Evolutionary conservation across 2,329 filamentous ascomycete species (phyloP).

Genomic region (Aspergillus calidoustus): DNA sequence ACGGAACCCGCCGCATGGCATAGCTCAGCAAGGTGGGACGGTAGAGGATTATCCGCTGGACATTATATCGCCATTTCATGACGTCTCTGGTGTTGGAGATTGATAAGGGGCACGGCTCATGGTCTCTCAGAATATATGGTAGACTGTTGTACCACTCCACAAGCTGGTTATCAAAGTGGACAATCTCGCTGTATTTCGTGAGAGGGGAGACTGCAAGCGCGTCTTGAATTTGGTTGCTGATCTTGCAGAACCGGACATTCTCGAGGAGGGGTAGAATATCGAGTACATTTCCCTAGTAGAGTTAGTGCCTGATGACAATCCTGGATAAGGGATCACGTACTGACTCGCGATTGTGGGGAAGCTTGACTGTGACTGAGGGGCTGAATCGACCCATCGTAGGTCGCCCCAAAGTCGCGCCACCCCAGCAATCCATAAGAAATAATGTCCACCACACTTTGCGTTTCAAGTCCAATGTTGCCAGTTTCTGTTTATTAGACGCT

Average conservation of each 20-base stretch:
- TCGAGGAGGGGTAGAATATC: conserved; percentile 73
- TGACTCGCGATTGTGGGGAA: conserved; percentile 58
- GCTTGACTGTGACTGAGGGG: conserved; percentile 68
- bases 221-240: conserved; percentile 78
- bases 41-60: conserved; percentile 76
- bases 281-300: conserved; percentile 59
- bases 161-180: conserved; percentile 69
- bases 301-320: conserved; percentile 32
- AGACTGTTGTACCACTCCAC: conserved; percentile 74
- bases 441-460: conserved; percentile 76
- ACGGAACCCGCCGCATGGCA: conserved; percentile 58
- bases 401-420: conserved; percentile 70
- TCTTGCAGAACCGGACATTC: conserved; percentile 79
- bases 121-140: conserved; percentile 67
- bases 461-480: conserved; percentile 63
- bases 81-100: conserved; percentile 72
- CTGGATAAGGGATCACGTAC: conserved; percentile 38
- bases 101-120: conserved; percentile 71
- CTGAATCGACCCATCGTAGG: conserved; percentile 72
- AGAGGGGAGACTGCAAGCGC: conserved; percentile 71
- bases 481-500: conserved; percentile 49
- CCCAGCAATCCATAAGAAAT: conserved; percentile 76
- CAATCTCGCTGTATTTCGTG: conserved; percentile 68
- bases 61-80: conserved; percentile 83
- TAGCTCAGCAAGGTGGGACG: conserved; percentile 72